Evolutionary conservation across 2,329 filamentous ascomycete genomes (phyloP).

Genomic region (Tolypocladium cylindrosporum): DNA sequence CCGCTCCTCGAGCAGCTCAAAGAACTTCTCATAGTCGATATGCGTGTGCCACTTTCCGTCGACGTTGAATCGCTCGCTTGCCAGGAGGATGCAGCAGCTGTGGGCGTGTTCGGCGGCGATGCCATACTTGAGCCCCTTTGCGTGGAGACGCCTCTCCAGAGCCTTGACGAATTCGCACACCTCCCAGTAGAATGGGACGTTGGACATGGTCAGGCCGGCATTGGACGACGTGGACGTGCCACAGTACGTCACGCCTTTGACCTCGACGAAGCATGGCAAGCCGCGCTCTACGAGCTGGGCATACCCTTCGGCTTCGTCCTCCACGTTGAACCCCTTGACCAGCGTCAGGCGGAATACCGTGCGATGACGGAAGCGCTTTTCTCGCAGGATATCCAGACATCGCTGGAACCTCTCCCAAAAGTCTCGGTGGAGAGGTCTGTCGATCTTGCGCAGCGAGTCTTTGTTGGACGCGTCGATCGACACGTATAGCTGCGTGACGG

Average conservation of each 20-base stretch:
- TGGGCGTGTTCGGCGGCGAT: conserved; percentile 93
- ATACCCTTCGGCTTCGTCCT: conserved; percentile 85
- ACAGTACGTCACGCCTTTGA: conserved; percentile 96
- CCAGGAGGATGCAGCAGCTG: conserved; percentile 84
- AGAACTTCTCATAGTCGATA: conserved; percentile 87
- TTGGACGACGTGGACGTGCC: conserved; percentile 77
- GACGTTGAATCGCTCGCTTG: conserved; percentile 68
- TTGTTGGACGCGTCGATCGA: conserved; percentile 91
- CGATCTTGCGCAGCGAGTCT: conserved; percentile 78
- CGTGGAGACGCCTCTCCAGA: conserved; percentile 57
- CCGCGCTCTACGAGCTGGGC: conserved; percentile 79
- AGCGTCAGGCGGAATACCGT: conserved; percentile 93
- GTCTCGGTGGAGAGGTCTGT: conserved; percentile 84
- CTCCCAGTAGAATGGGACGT: conserved; percentile 93
- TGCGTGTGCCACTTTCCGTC: conserved; percentile 79
- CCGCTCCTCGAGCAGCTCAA: conserved; percentile 66
- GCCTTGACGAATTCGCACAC: conserved; percentile 73
- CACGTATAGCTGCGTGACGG: conserved; percentile 92
- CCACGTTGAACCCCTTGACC: conserved; percentile 96
- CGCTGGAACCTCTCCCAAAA: conserved; percentile 95
- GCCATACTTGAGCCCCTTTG: conserved; percentile 69
- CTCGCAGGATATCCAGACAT: conserved; percentile 80
- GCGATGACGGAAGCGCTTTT: conserved; percentile 73
- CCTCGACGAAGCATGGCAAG: conserved; percentile 83
- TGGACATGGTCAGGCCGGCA: conserved; percentile 89